These are phyloP conservation scores for Elongisporangium anandrum DNA, from an alignment of 352 stramenopile genomes.

Conservation along the genomic window DNA sequence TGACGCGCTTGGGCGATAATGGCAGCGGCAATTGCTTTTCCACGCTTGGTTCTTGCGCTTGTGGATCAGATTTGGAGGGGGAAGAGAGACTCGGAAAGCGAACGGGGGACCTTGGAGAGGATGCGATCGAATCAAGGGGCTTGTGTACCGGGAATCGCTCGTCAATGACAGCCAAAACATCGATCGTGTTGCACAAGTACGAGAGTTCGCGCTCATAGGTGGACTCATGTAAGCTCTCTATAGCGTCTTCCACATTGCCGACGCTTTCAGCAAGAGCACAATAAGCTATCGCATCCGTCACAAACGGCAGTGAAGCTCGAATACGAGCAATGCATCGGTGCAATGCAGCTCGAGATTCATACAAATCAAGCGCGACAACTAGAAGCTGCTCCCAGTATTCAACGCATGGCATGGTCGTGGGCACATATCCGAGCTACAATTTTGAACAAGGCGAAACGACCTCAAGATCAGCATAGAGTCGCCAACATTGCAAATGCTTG, in stretches of 20 bases:
- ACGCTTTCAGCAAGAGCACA: conserved; percentile 55
- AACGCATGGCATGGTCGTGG: conserved; percentile 38
- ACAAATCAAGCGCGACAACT: conserved; percentile 34
- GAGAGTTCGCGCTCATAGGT: conserved; percentile 56
- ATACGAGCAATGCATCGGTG: conserved; percentile 40
- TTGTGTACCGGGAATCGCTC: conserved; percentile 9
- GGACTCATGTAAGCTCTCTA: conserved; percentile 48
- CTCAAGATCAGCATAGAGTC: not conserved
- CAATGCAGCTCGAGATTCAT: conserved; percentile 34
- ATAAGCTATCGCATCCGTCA: conserved; percentile 45
- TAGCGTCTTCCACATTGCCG: conserved; percentile 36
- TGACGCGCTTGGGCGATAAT: conserved; percentile 7
- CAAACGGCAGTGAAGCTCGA: conserved; percentile 28
- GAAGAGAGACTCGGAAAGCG: conserved; percentile 29
- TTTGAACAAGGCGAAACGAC: not conserved
- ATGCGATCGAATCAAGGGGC: conserved; percentile 1
- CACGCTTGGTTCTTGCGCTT: not conserved
- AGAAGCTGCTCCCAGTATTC: conserved; percentile 61
- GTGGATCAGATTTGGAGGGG: conserved; percentile 1
- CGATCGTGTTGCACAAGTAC: conserved; percentile 47
- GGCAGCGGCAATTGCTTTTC: not conserved
- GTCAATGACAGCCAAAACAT: conserved; percentile 28
- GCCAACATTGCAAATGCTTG: not conserved
- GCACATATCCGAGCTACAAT: conserved; percentile 48
- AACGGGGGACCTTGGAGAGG: conserved; percentile 10